phyloP scores from a whole-genome alignment of 768 basidiomycete species.

The Stropharia rugosoannulata region DNA sequence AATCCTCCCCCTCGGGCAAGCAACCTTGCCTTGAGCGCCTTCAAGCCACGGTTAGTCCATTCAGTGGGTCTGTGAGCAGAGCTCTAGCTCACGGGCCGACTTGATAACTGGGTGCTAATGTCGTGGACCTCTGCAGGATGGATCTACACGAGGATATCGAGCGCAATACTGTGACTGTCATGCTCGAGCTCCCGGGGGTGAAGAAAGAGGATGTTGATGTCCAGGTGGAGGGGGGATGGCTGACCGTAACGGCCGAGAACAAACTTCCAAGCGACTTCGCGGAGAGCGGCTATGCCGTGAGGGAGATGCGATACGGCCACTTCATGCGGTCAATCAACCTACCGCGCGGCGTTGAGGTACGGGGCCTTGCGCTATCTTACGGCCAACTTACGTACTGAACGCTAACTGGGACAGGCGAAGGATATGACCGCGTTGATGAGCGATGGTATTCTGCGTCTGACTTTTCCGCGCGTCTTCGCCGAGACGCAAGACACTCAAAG shows the following conservation, averaged over 20 bases:
- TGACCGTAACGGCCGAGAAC: conserved; percentile 4
- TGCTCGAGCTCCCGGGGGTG: conserved; percentile 3
- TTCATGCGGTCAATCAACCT: background rate
- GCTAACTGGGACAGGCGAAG: background rate
- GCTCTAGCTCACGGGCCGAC: background rate
- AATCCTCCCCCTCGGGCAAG: background rate
- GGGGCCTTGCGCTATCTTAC: background rate
- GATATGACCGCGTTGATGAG: background rate
- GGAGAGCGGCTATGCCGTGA: conserved; percentile 3
- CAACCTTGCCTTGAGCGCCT: conserved; percentile 2
- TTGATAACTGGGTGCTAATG: background rate
- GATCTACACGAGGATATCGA: conserved; percentile 4
- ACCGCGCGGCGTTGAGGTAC: conserved; percentile 1
- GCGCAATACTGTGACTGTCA: conserved; percentile 1
- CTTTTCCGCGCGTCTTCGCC: background rate
- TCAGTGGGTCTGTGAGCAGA: background rate
- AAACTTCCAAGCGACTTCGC: conserved; percentile 1
- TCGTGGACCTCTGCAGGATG: background rate
- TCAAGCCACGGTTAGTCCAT: conserved; percentile 2
- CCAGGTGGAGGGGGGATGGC: background rate
- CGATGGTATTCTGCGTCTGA: conserved; percentile 4
- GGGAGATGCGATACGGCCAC: conserved; percentile 5
- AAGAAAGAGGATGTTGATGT: conserved; percentile 1
- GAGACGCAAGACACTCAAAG: background rate
- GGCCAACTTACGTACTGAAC: background rate